phyloP scores from a whole-genome alignment of 177 flowering plant species.

The Vitis hybrid region DNA sequence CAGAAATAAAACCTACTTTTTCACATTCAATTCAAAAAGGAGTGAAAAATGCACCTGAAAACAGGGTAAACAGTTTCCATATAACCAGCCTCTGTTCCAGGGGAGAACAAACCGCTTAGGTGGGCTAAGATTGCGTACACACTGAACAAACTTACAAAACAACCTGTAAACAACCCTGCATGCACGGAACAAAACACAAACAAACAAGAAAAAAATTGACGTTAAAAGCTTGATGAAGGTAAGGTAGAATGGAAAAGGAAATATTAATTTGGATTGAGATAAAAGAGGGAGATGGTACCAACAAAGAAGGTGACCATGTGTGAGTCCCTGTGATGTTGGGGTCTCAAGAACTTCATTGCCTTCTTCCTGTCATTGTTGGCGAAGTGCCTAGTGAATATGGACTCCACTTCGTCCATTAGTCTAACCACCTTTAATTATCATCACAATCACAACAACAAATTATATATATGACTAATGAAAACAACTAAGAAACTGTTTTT shows the following conservation, averaged over 20 bases:
- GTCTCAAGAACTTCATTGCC: slow-evolving; percentile 93
- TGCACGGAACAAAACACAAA: slow-evolving; percentile 24
- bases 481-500: slow-evolving; percentile 8
- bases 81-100: slow-evolving; percentile 42
- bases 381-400: slow-evolving; percentile 94
- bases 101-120: slow-evolving; percentile 66
- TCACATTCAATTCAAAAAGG: neutral
- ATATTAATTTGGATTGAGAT: neutral
- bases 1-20: neutral
- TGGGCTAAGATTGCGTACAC: slow-evolving; percentile 83
- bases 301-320: slow-evolving; percentile 92
- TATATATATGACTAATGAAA: neutral
- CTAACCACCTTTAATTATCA: slow-evolving; percentile 56
- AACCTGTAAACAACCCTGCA: slow-evolving; percentile 91
- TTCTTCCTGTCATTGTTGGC: slow-evolving; percentile 91
- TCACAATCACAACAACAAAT: slow-evolving; percentile 11
- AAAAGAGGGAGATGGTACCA: slow-evolving; percentile 49
- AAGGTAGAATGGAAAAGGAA: neutral
- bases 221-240: neutral
- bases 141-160: slow-evolving; percentile 78
- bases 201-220: neutral
- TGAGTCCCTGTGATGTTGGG: slow-evolving; percentile 74
- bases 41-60: slow-evolving; percentile 62
- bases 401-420: slow-evolving; percentile 97
- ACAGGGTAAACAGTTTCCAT: slow-evolving; percentile 90